phyloP scores from a whole-genome alignment of 495 filamentous ascomycete species.

The Amniculicola lignicola region DNA sequence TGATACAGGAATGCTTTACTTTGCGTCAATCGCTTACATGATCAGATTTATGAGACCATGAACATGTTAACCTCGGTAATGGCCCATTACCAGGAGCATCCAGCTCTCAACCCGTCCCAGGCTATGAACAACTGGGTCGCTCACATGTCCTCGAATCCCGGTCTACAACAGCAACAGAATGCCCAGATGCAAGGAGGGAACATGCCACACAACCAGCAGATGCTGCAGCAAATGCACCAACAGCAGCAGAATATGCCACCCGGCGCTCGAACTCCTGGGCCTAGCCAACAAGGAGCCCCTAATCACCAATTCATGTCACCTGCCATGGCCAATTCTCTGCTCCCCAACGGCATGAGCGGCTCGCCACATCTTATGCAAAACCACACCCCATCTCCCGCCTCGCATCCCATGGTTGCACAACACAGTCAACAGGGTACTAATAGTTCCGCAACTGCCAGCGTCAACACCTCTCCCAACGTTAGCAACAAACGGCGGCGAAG shows the following conservation, averaged over 20 bases:
- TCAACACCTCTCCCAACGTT: conserved; percentile 80
- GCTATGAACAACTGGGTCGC: conserved; percentile 36
- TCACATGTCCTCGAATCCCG: conserved; percentile 26
- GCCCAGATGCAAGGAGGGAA: conserved; percentile 32
- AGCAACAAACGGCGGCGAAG: conserved; percentile 75
- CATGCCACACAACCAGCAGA: conserved; percentile 29
- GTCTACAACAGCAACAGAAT: conserved; percentile 29
- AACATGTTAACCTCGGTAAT: conserved; percentile 42
- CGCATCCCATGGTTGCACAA: conserved; percentile 64
- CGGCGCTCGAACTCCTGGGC: conserved; percentile 21
- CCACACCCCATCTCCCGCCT: conserved; percentile 46
- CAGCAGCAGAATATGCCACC: conserved; percentile 25
- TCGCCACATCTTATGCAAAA: conserved; percentile 52
- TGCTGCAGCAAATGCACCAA: conserved; percentile 14
- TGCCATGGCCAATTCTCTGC: conserved; percentile 51
- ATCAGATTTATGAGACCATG: conserved; percentile 44
- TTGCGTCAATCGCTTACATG: not conserved
- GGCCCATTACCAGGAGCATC: conserved; percentile 38
- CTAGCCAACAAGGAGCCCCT: conserved; percentile 26
- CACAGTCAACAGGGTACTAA: conserved; percentile 64
- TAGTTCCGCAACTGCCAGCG: conserved; percentile 62
- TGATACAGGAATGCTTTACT: too few relatives aligned
- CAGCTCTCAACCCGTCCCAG: conserved; percentile 34
- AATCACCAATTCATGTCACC: conserved; percentile 53
- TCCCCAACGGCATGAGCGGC: conserved; percentile 48